Percentiles rank a stretch among this genome's conserved stretches.
These are phyloP conservation scores for Dendrobium nobile DNA, from an alignment of 106 monocot species.

Conservation along the genomic window DNA sequence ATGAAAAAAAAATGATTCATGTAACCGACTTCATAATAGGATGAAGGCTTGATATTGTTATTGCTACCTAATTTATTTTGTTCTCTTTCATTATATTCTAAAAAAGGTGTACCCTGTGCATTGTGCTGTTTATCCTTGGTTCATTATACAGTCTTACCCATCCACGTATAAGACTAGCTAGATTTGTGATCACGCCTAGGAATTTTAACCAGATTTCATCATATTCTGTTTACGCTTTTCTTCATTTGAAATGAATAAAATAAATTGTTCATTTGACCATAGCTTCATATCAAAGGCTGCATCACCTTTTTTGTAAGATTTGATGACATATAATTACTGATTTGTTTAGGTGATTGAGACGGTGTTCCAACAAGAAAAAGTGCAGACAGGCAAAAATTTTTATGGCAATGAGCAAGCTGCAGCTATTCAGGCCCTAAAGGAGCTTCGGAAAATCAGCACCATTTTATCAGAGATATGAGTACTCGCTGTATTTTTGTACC, in stretches of 20 bases:
- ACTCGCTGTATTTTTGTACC: background rate
- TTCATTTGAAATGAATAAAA: background rate
- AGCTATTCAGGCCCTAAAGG: slow-evolving; percentile 70
- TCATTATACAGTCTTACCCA: too few species aligned
- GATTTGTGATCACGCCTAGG: too few species aligned
- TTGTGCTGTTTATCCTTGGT: too few species aligned
- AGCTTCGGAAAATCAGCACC: slow-evolving; percentile 88
- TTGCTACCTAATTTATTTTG: too few species aligned
- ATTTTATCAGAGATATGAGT: slow-evolving; percentile 56
- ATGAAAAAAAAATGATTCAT: too few species aligned
- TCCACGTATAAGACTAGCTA: too few species aligned
- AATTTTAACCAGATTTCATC: too few species aligned
- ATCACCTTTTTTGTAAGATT: background rate
- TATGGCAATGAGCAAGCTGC: slow-evolving; percentile 59
- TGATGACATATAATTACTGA: background rate
- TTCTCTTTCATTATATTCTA: too few species aligned
- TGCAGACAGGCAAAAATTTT: slow-evolving; percentile 34
- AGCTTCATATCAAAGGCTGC: background rate
- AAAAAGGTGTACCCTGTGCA: too few species aligned
- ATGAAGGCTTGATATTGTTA: too few species aligned
- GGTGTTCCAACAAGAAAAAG: slow-evolving; percentile 57
- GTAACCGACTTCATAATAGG: too few species aligned
- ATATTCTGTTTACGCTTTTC: too few species aligned
- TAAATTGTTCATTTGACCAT: background rate
- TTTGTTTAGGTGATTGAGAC: slow-evolving; percentile 69